These are phyloP conservation scores for Podospora fimiseda DNA, from an alignment of 495 filamentous ascomycete genomes.

Conservation along the genomic window DNA sequence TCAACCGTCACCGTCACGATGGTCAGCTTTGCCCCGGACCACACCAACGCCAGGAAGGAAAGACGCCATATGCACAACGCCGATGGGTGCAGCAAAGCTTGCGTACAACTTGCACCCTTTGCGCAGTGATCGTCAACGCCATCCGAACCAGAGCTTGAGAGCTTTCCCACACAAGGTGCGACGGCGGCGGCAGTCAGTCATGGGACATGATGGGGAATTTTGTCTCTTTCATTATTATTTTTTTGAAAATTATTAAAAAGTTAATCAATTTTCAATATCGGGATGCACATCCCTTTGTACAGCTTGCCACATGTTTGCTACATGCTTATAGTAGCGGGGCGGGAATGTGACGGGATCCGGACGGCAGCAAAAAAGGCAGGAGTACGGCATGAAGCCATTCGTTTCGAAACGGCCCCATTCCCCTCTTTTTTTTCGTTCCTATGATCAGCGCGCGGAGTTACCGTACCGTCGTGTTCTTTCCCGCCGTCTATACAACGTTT, in stretches of 20 bases:
- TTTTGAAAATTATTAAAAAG: not conserved
- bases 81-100: not conserved
- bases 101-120: not conserved
- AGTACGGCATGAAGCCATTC: not conserved
- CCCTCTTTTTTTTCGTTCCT: not conserved
- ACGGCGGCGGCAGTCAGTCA: no score
- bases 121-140: not conserved
- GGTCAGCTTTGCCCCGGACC: no score
- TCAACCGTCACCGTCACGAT: no score
- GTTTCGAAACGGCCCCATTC: not conserved
- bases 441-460: no score
- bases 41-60: no score
- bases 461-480: not conserved
- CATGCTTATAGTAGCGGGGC: not conserved
- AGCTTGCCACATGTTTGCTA: not conserved
- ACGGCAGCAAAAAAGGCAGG: no score
- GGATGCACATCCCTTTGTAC: not conserved
- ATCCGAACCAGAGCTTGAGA: no score
- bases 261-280: not conserved
- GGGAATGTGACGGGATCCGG: not conserved
- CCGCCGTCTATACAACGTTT: not conserved
- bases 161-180: no score
- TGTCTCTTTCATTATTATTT: no score
- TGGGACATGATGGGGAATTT: no score
- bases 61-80: not conserved